Conservation (phyloP, 2,329 filamentous ascomycete species). For the Ophiostoma tasmaniense region DNA sequence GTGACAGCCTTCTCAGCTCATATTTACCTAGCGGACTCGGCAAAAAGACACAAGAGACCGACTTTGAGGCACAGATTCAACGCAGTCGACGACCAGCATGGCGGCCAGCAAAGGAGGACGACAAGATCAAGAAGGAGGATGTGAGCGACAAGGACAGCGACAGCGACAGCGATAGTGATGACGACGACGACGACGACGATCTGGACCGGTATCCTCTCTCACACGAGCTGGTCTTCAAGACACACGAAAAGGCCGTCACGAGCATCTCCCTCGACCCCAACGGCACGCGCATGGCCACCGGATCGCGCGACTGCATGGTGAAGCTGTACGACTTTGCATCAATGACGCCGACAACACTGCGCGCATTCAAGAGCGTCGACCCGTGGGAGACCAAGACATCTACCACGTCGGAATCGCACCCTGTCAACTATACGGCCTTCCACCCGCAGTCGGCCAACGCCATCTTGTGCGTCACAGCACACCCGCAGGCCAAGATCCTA, state of each 20-base stretch:
- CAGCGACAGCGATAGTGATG: conserved; percentile 29
- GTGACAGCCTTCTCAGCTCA: conserved; percentile 62
- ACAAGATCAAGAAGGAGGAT: conserved; percentile 22
- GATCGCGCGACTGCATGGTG: conserved; percentile 80
- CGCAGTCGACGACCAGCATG: conserved; percentile 57
- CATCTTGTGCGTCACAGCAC: conserved; percentile 79
- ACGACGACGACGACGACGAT: conserved; percentile 57
- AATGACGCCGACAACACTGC: conserved; percentile 89
- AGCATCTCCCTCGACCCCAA: conserved; percentile 76
- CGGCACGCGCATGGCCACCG: conserved; percentile 78
- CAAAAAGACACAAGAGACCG: conserved; percentile 64
- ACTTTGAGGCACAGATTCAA: conserved; percentile 74
- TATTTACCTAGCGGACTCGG: conserved; percentile 81
- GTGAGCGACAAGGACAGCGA: conserved; percentile 19
- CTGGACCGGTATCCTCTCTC: conserved; percentile 87
- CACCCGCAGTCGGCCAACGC: conserved; percentile 71
- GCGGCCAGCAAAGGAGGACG: conserved; percentile 26
- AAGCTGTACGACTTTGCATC: conserved; percentile 93
- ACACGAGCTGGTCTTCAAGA: conserved; percentile 87
- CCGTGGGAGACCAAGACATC: conserved; percentile 64
- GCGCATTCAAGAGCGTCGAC: conserved; percentile 87
- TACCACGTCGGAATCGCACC: conserved; percentile 70
- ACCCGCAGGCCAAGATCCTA: conserved; percentile 82
- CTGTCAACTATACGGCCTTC: conserved; percentile 79
- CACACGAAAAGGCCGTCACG: conserved; percentile 81